Percentiles rank a stretch among this genome's conserved stretches.
These are phyloP conservation scores for Xylaria sp. DNA, from an alignment of 2,329 filamentous ascomycete genomes.

Conservation along the genomic window DNA sequence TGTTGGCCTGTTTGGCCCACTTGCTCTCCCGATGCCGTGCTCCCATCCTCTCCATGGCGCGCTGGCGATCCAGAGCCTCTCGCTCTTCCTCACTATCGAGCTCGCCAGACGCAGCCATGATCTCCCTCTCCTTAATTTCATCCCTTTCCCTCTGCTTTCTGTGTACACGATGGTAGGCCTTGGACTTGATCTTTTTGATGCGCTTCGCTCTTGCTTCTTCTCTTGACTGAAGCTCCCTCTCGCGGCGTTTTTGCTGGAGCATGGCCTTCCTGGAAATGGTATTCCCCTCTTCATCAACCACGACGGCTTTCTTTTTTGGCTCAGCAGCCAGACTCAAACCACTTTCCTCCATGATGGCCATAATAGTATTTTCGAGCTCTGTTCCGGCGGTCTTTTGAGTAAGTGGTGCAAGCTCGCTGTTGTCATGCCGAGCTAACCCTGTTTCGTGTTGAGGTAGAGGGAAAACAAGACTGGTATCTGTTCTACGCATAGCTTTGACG, in stretches of 20 bases:
- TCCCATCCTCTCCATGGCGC: constrained; percentile 87
- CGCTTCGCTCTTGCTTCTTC: constrained; percentile 90
- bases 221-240: constrained; percentile 85
- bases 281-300: constrained; percentile 76
- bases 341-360: constrained; percentile 89
- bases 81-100: constrained; percentile 74
- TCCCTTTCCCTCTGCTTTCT: constrained; percentile 74
- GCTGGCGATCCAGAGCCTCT: constrained; percentile 74
- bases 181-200: constrained; percentile 99
- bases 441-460: constrained; percentile 80
- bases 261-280: constrained; percentile 77
- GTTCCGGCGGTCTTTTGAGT: constrained; percentile 74
- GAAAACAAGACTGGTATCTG: constrained; percentile 85
- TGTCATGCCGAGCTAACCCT: constrained; percentile 66
- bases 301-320: constrained; percentile 69
- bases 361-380: constrained; percentile 86
- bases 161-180: constrained; percentile 91
- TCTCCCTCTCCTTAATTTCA: constrained; percentile 64
- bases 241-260: constrained; percentile 78
- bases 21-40: constrained; percentile 88
- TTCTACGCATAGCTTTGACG: constrained; percentile 91
- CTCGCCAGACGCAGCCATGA: constrained; percentile 66
- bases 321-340: constrained; percentile 71
- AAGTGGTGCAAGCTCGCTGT: constrained; percentile 72
- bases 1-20: constrained; percentile 88